A percentile compares a stretch with the other conserved stretches of the same genome.
These are phyloP conservation scores for Psidium friedrichsthalianum DNA, from an alignment of 345 rosid species.

Conservation along the genomic window DNA sequence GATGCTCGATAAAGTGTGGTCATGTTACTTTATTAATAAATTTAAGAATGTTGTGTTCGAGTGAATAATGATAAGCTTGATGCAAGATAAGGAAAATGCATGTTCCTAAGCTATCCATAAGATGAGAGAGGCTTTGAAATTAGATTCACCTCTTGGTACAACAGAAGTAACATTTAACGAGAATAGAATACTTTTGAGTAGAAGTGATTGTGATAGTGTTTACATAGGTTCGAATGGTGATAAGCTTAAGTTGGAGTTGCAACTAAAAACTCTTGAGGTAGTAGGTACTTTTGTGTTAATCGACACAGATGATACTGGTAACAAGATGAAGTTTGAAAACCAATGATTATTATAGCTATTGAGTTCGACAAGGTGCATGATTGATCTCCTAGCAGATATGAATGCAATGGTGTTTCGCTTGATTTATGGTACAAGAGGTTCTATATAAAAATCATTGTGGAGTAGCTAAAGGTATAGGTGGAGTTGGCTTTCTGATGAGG, in stretches of 20 bases:
- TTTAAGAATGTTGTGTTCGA: not conserved
- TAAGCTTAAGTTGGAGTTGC: not conserved
- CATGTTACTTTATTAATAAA: rapidly evolving
- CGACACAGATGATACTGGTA: not conserved
- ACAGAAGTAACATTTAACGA: not conserved
- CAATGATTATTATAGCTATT: rapidly evolving
- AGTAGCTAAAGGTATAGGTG: not conserved
- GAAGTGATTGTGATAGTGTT: not conserved
- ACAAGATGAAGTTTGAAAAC: not conserved
- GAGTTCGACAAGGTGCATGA: not conserved
- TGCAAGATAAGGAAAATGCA: not conserved
- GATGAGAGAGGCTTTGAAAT: not conserved
- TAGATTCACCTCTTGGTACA: not conserved
- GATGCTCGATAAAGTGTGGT: not conserved
- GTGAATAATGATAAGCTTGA: not conserved
- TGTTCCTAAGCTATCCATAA: not conserved
- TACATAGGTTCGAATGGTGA: rapidly evolving
- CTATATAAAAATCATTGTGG: not conserved
- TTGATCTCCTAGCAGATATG: not conserved
- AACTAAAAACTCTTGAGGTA: not conserved
- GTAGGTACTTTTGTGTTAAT: rapidly evolving
- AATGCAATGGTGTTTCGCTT: not conserved
- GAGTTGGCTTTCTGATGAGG: not conserved
- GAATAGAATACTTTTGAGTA: not conserved
- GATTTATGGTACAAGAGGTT: not conserved